A percentile compares a stretch with the other conserved stretches of the same genome.
These are phyloP conservation scores for Talaromyces sp. DNA, from an alignment of 2,329 filamentous ascomycete genomes.

Conservation along the genomic window DNA sequence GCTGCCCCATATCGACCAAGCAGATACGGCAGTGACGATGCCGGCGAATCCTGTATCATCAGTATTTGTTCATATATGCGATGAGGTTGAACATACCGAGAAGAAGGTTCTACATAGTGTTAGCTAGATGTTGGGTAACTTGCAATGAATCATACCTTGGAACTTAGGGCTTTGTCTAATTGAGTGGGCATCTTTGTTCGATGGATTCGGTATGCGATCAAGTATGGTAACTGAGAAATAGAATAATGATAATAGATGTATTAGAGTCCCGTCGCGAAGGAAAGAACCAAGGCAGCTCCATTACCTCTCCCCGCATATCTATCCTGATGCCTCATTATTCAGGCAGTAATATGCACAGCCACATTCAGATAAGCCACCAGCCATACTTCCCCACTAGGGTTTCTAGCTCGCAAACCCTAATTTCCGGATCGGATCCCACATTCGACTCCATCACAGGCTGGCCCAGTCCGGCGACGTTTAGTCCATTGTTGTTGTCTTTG, in stretches of 20 bases:
- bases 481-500: conserved; percentile 9
- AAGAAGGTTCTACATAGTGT: conserved; percentile 59
- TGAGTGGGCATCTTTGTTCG: conserved; percentile 54
- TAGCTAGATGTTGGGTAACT: conserved; percentile 20
- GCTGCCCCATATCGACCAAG: conserved; percentile 80
- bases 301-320: background rate
- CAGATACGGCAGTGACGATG: conserved; percentile 74
- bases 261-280: background rate
- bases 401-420: conserved; percentile 25
- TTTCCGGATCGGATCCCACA: conserved; percentile 23
- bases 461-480: conserved; percentile 17
- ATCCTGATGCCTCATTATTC: background rate
- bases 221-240: background rate
- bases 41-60: conserved; percentile 66
- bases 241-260: background rate
- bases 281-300: conserved; percentile 1
- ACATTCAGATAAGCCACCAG: background rate
- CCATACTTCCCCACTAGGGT: conserved; percentile 17
- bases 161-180: conserved; percentile 66
- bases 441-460: conserved; percentile 5
- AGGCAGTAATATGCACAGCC: conserved; percentile 15
- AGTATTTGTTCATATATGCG: background rate
- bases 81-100: conserved; percentile 52
- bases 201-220: background rate
- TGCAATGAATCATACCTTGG: conserved; percentile 54